Percentiles rank a stretch among this genome's conserved stretches.
phyloP scores from a whole-genome alignment of 116 monocot species.

The Zostera marina region DNA sequence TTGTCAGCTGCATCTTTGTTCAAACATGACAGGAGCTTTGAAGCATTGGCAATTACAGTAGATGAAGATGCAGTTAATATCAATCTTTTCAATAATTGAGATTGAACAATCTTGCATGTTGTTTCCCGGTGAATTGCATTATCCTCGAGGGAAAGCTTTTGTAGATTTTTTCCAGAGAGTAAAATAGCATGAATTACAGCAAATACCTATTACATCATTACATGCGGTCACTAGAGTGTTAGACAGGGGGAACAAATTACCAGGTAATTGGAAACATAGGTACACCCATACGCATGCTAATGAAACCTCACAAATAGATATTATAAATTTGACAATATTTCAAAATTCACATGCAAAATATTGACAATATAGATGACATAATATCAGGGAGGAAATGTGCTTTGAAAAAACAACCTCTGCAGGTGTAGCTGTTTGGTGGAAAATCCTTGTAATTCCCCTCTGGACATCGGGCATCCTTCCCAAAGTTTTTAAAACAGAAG shows the following conservation, averaged over 20 bases:
- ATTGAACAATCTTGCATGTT: slow-evolving; percentile 21
- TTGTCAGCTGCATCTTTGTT: slow-evolving; percentile 76
- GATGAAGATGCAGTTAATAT: slow-evolving; percentile 78
- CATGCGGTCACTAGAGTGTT: background rate
- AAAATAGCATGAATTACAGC: slow-evolving; percentile 58
- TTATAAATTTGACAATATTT: too few species aligned
- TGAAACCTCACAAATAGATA: background rate
- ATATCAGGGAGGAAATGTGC: background rate
- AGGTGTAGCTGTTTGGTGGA: slow-evolving; percentile 63
- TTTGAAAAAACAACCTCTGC: slow-evolving; percentile 34
- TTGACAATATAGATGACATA: too few species aligned
- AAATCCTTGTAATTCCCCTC: slow-evolving; percentile 89
- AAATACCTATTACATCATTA: slow-evolving; percentile 46
- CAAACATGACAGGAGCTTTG: slow-evolving; percentile 61
- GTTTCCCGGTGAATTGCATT: slow-evolving; percentile 8
- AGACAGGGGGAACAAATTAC: background rate
- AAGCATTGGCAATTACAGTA: slow-evolving; percentile 46
- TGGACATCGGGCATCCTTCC: slow-evolving; percentile 69
- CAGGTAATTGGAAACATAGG: background rate
- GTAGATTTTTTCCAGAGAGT: slow-evolving; percentile 61
- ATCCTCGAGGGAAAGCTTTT: slow-evolving; percentile 45
- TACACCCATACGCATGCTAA: background rate
- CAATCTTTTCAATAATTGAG: slow-evolving; percentile 67
- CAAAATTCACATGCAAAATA: background rate
- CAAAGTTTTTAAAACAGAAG: slow-evolving; percentile 49